Conservation (phyloP, 1,284 basidiomycete genomes). For the Sanghuangporus sanghuang region DNA sequence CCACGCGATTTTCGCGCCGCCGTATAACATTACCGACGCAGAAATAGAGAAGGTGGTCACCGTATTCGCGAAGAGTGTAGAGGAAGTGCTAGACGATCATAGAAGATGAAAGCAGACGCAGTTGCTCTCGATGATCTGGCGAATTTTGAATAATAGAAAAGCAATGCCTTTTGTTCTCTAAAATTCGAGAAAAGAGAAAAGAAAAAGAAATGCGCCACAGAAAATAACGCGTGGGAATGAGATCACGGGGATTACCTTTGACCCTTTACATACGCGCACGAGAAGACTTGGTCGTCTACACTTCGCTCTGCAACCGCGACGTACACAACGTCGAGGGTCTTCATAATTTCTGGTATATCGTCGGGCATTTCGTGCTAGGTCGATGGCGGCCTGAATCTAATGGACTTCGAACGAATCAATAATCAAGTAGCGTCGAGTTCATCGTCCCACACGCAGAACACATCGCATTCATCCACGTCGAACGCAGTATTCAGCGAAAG, state of each 20-base stretch:
- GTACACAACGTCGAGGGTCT: constrained; percentile 9
- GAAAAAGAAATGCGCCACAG: not conserved
- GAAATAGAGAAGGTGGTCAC: constrained; percentile 64
- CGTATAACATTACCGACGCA: constrained; percentile 65
- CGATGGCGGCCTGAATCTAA: constrained; percentile 78
- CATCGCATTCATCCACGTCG: constrained; percentile 24
- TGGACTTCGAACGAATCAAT: constrained; percentile 72
- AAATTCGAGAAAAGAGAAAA: not conserved
- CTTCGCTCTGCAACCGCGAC: constrained; percentile 7
- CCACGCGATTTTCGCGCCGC: constrained; percentile 64
- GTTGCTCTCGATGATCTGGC: not conserved
- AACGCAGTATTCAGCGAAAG: constrained; percentile 27
- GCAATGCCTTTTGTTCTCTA: not conserved
- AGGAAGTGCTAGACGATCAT: constrained; percentile 45
- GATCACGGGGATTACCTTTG: not conserved
- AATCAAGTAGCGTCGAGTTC: constrained; percentile 52
- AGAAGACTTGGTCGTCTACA: not conserved
- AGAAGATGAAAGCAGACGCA: not conserved
- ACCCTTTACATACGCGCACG: not conserved
- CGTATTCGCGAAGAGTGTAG: constrained; percentile 55
- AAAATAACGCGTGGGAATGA: not conserved
- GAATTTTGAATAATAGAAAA: not conserved
- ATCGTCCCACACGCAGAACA: constrained; percentile 30
- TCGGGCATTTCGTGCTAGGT: constrained; percentile 34
- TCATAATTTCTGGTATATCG: constrained; percentile 2